Evolutionary conservation across 495 filamentous ascomycete species (phyloP).

Genomic region (Penicillium coprophilum): DNA sequence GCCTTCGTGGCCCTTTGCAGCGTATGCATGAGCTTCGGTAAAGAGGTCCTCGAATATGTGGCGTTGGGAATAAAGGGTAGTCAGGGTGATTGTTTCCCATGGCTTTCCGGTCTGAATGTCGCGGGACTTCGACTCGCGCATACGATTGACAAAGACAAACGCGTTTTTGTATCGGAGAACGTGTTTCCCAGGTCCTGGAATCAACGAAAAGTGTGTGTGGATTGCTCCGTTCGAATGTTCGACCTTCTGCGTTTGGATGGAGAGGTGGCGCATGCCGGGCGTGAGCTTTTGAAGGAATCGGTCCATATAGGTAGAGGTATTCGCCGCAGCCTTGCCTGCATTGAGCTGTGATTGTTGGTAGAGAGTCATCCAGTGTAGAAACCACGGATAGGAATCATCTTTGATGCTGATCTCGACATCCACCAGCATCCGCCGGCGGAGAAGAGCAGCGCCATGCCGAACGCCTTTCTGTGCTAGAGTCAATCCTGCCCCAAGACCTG

Average conservation of each 20-base stretch:
- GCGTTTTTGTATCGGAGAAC: constrained; percentile 81
- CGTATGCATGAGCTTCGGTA: constrained; percentile 75
- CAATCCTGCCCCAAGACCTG: constrained; percentile 74
- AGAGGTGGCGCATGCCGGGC: constrained; percentile 65
- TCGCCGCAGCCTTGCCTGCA: constrained; percentile 36
- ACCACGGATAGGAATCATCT: constrained; percentile 91
- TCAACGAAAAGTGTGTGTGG: constrained; percentile 78
- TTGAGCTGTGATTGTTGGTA: constrained; percentile 63
- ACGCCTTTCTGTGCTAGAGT: constrained; percentile 72
- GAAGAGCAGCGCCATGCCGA: constrained; percentile 64
- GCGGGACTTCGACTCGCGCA: constrained; percentile 72
- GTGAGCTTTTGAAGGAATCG: constrained; percentile 57
- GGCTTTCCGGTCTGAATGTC: constrained; percentile 76
- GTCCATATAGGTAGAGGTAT: constrained; percentile 48
- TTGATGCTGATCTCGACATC: constrained; percentile 92
- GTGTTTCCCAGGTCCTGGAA: constrained; percentile 86
- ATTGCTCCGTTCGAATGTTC: constrained; percentile 62
- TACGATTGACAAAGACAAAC: constrained; percentile 80
- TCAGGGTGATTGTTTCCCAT: constrained; percentile 91
- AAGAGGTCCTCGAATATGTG: constrained; percentile 86
- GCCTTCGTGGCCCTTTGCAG: constrained; percentile 75
- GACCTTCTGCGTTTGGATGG: constrained; percentile 63
- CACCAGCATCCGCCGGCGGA: constrained; percentile 84
- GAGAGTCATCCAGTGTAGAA: constrained; percentile 88
- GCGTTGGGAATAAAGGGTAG: constrained; percentile 83